Evolutionary conservation across 495 filamentous ascomycete species (phyloP).

Genomic region (Penicillium bovifimosum): DNA sequence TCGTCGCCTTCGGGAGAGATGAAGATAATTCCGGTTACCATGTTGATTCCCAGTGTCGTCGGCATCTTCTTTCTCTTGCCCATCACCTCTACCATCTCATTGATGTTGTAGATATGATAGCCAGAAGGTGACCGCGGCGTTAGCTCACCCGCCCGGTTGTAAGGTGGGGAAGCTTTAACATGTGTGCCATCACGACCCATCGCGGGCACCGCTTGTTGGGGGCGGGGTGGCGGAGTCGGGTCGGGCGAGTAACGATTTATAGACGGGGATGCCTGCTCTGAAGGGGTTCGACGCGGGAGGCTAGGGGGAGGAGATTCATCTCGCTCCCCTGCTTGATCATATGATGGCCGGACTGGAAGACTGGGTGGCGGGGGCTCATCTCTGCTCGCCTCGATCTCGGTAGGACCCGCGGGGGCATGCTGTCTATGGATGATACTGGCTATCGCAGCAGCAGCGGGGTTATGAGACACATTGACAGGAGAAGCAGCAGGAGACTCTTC

Average conservation of each 20-base stretch:
- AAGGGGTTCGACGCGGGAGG: constrained; percentile 64
- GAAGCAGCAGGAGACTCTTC: constrained; percentile 21
- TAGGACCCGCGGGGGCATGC: constrained; percentile 25
- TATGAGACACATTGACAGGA: constrained; percentile 41
- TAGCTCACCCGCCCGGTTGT: constrained; percentile 45
- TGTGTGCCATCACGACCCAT: constrained; percentile 27
- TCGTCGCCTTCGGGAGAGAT: constrained; percentile 89
- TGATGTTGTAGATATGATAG: constrained; percentile 91
- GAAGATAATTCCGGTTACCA: constrained; percentile 79
- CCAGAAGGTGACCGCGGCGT: constrained; percentile 61
- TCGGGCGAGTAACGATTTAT: constrained; percentile 47
- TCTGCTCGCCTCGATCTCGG: constrained; percentile 33
- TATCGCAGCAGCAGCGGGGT: constrained; percentile 66
- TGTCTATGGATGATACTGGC: constrained; percentile 64
- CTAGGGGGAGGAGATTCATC: constrained; percentile 55
- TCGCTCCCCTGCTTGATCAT: constrained; percentile 48
- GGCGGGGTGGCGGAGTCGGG: constrained; percentile 24
- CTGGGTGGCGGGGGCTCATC: constrained; percentile 36
- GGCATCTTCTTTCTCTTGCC: constrained; percentile 97
- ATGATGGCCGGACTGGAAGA: constrained; percentile 38
- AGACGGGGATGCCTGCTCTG: constrained; percentile 49
- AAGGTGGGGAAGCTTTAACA: constrained; percentile 54
- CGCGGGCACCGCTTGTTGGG: constrained; percentile 17
- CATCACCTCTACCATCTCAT: constrained; percentile 91
- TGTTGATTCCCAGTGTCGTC: constrained; percentile 84